Base-by-base conservation (phyloP, 371 early-diverging fungal genomes). In the Circinella minor region DNA sequence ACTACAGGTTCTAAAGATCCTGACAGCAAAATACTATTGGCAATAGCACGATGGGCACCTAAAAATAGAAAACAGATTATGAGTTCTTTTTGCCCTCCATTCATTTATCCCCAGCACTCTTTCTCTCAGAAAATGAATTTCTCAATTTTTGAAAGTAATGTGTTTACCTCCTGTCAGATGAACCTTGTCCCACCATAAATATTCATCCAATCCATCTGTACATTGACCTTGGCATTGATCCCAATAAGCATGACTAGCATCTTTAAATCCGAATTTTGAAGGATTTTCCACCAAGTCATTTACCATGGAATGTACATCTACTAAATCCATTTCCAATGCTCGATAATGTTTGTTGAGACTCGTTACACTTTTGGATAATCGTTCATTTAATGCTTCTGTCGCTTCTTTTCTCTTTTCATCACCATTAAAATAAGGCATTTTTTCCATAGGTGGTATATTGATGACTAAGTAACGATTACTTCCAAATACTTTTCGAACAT, bases 131-230 rank as follows among this genome's bases (percentile, higher is more conserved):
- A 27, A 27, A 27, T 27, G 2, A 27, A 27, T 27, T 27, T 27
- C 27, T 27, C 27, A 27, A 27, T 27, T 27, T 27, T 27, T n/a
- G n/a, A 2, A 1, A 27, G 27, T 27, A 27, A 27, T 27, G 47
- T 9, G 15, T 47, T 66, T 72, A 74, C 81, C 82, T 61, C 84
- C 84, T 68, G 84, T 80, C 69, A 81, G 61, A 68, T 84, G 82
- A 7, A 69, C 68, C 43, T 72, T 74, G 64, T 84, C 84, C 84
- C 84, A 84, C 84, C 84, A 84, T 10, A 84, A 69, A 66, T 80
- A 84, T 3, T 67, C 66, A 43, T 84, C 74, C 1, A 77, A 55
- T 10, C 72, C 67, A 60, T 81, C 81, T 6, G 55, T 61, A 61
- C 84, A 84, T 61, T 67, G 71, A 0, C 84, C 84, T 62, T 80